phyloP scores from a whole-genome alignment of 805 yeast genomes.

The Candida ulmi region DNA sequence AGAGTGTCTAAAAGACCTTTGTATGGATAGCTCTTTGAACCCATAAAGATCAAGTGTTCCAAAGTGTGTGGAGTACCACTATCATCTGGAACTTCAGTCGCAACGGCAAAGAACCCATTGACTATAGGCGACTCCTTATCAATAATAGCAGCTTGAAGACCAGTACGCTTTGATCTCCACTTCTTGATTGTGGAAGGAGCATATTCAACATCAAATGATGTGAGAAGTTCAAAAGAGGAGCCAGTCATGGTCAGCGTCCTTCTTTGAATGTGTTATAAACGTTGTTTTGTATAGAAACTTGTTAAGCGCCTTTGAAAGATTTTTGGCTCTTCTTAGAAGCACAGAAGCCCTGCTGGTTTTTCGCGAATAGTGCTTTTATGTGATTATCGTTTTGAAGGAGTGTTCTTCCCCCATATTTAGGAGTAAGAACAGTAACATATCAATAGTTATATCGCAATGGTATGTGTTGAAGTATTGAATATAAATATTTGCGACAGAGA shows the following conservation, averaged over 20 bases:
- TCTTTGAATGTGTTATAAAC: too few species aligned
- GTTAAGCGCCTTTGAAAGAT: too few species aligned
- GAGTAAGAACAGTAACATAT: too few species aligned
- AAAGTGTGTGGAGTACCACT: constrained; percentile 94
- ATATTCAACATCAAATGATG: constrained; percentile 61
- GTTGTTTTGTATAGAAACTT: too few species aligned
- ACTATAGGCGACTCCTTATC: constrained; percentile 82
- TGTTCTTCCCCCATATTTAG: too few species aligned
- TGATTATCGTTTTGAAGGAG: neutral
- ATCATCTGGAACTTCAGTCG: constrained; percentile 83
- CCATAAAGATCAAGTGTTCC: constrained; percentile 94
- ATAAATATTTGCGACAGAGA: too few species aligned
- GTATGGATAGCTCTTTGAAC: constrained; percentile 81
- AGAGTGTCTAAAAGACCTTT: constrained; percentile 86
- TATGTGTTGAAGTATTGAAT: too few species aligned
- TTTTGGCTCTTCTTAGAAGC: too few species aligned
- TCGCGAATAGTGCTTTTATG: too few species aligned
- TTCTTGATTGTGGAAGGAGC: constrained; percentile 67
- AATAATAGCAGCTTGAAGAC: constrained; percentile 72
- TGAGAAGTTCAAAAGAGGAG: constrained; percentile 33
- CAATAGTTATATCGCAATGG: too few species aligned
- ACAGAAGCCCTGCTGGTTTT: too few species aligned
- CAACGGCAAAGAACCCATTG: constrained; percentile 92
- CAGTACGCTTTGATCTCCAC: constrained; percentile 77
- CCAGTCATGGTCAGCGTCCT: neutral